phyloP scores from a whole-genome alignment of 2,329 filamentous ascomycete species.

The Conoideocrella luteorostrata region DNA sequence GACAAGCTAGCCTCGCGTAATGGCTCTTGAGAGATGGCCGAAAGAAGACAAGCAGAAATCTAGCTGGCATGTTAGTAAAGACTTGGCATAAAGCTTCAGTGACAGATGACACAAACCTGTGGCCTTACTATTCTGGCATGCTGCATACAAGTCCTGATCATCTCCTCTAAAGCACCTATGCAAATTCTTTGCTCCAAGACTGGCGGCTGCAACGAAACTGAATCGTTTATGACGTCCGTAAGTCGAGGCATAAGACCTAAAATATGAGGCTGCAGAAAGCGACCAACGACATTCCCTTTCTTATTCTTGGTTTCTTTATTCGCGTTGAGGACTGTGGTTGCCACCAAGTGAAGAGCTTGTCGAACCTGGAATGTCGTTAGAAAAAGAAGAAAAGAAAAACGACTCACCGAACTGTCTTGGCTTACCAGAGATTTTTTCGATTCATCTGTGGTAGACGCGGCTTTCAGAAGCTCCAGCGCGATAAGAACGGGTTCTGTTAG shows the following conservation, averaged over 20 bases:
- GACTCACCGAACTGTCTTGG: constrained; percentile 1
- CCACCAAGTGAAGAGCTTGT: constrained; percentile 41
- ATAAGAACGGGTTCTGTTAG: constrained; percentile 69
- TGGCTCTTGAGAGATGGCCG: constrained; percentile 67
- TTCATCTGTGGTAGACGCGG: constrained; percentile 62
- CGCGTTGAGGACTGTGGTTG: constrained; percentile 31
- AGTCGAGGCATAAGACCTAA: constrained; percentile 82
- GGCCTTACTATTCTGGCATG: constrained; percentile 76
- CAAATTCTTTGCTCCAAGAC: constrained; percentile 67
- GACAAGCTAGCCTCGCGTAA: constrained; percentile 75
- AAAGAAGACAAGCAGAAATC: constrained; percentile 89
- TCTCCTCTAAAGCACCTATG: constrained; percentile 78
- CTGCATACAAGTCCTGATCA: constrained; percentile 69
- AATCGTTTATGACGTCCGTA: constrained; percentile 71
- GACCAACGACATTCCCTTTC: constrained; percentile 53
- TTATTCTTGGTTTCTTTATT: constrained; percentile 39
- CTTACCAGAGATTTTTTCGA: constrained; percentile 52
- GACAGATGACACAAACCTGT: constrained; percentile 53
- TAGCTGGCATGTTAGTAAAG: constrained; percentile 25
- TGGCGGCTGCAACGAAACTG: constrained; percentile 44
- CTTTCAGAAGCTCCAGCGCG: constrained; percentile 75
- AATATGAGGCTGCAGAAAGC: constrained; percentile 76
- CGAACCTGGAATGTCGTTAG: constrained; percentile 31
- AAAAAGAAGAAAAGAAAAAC: neutral
- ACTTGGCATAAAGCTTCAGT: neutral